These are phyloP conservation scores for Ganoderma lucidum DNA, from an alignment of 1,284 basidiomycete species.

Conservation along the genomic window DNA sequence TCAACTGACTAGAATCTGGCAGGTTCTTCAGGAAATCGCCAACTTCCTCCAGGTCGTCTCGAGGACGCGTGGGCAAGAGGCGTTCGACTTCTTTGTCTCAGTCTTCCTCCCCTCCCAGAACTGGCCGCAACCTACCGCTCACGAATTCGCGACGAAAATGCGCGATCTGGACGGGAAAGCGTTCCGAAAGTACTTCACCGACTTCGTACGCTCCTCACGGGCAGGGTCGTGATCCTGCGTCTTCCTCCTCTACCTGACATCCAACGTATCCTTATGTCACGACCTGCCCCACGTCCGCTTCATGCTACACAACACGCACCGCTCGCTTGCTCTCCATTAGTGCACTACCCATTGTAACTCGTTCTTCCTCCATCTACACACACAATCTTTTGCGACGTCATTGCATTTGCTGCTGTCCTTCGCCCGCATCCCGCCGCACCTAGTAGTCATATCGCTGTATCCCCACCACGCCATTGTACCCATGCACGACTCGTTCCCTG, in stretches of 20 bases:
- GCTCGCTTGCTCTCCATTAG: constrained; percentile 25
- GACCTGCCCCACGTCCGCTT: constrained; percentile 12
- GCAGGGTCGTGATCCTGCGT: constrained; percentile 51
- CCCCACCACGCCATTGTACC: constrained; percentile 29
- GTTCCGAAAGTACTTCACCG: constrained; percentile 91
- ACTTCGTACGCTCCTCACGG: constrained; percentile 80
- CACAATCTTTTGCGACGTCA: constrained; percentile 27
- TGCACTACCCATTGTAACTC: constrained; percentile 20
- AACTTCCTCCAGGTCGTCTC: constrained; percentile 84
- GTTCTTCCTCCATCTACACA: constrained; percentile 23
- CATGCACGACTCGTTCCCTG: constrained; percentile 20
- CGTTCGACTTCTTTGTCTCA: constrained; percentile 81
- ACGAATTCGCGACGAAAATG: constrained; percentile 84
- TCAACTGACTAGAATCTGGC: constrained; percentile 16
- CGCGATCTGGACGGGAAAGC: constrained; percentile 81
- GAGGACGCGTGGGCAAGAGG: constrained; percentile 85
- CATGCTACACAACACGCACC: constrained; percentile 20
- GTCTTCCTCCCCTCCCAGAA: constrained; percentile 90
- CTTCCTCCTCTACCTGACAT: constrained; percentile 1
- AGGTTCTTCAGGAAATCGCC: constrained; percentile 91
- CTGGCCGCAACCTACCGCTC: constrained; percentile 82
- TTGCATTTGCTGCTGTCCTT: constrained; percentile 24
- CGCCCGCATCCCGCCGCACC: constrained; percentile 11
- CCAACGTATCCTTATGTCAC: constrained; percentile 27
- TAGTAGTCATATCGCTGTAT: constrained; percentile 30